Conservation (phyloP, 768 basidiomycete species). For the Leccinum sublutescens region DNA sequence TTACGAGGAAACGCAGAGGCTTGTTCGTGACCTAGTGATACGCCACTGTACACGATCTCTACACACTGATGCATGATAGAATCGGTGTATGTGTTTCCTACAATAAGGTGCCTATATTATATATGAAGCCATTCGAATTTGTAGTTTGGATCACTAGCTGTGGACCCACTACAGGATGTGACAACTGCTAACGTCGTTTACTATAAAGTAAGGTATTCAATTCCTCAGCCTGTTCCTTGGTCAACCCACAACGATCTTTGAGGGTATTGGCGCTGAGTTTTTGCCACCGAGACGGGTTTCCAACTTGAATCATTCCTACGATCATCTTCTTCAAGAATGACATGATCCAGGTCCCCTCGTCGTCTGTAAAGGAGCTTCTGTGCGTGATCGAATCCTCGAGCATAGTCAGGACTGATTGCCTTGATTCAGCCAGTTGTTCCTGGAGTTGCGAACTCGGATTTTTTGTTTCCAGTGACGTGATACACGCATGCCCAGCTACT, state of each 20-base stretch:
- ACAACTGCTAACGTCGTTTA: background rate
- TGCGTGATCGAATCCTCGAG: constrained; percentile 24
- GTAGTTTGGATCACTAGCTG: no score
- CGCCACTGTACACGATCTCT: constrained; percentile 6
- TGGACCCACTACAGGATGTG: no score
- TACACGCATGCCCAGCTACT: constrained; percentile 28
- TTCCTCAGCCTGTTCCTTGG: background rate
- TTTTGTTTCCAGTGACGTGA: constrained; percentile 21
- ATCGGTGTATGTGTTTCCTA: background rate
- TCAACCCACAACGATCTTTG: constrained; percentile 14
- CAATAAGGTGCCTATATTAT: background rate
- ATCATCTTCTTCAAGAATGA: constrained; percentile 20
- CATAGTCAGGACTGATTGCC: constrained; percentile 14
- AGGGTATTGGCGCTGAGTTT: constrained; percentile 13
- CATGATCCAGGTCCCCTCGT: constrained; percentile 21
- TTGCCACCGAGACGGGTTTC: constrained; percentile 1
- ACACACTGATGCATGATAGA: constrained; percentile 6
- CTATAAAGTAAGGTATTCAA: constrained; percentile 3
- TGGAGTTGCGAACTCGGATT: background rate
- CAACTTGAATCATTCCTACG: constrained; percentile 12
- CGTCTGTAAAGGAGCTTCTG: constrained; percentile 11
- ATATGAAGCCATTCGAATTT: no score
- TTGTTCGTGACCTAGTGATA: constrained; percentile 14
- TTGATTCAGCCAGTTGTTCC: constrained; percentile 13
- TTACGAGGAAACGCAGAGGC: constrained; percentile 19